phyloP scores from a whole-genome alignment of 2,329 filamentous ascomycete species.

The Exophiala alcalophila region DNA sequence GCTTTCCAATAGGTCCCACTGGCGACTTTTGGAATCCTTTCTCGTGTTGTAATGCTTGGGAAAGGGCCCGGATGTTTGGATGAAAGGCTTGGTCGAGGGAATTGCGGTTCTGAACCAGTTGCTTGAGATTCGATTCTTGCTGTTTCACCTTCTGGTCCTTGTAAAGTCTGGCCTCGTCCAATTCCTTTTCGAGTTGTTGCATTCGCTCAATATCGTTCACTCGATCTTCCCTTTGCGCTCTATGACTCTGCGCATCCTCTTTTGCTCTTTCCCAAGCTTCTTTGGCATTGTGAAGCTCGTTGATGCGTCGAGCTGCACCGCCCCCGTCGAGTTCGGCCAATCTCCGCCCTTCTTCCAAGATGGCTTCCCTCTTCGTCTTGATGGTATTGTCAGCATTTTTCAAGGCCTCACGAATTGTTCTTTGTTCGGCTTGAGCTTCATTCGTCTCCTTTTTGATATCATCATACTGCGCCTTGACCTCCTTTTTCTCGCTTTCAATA shows the following conservation, averaged over 20 bases:
- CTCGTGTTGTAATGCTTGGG: constrained; percentile 69
- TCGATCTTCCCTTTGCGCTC: constrained; percentile 36
- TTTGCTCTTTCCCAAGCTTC: constrained; percentile 47
- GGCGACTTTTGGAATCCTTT: constrained; percentile 66
- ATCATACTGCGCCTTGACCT: constrained; percentile 52
- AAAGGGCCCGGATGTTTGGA: constrained; percentile 54
- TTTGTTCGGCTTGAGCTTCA: constrained; percentile 60
- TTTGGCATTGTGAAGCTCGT: constrained; percentile 59
- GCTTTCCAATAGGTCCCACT: constrained; percentile 76
- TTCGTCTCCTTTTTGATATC: constrained; percentile 54
- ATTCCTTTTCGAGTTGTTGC: constrained; percentile 19
- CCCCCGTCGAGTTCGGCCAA: constrained; percentile 69
- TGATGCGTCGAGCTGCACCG: constrained; percentile 60
- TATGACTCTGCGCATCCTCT: constrained; percentile 42
- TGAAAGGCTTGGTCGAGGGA: constrained; percentile 65
- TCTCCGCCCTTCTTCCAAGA: constrained; percentile 49
- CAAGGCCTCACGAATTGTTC: constrained; percentile 53
- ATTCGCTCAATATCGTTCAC: constrained; percentile 38
- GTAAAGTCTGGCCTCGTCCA: constrained; percentile 23
- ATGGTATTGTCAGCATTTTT: constrained; percentile 40
- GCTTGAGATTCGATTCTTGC: constrained; percentile 51
- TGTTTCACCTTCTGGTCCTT: constrained; percentile 57
- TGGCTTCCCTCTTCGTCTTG: constrained; percentile 48
- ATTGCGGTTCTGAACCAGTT: constrained; percentile 56
- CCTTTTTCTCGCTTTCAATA: constrained; percentile 48